Evolutionary conservation across 2,329 filamentous ascomycete genomes (phyloP).

Genomic region (Xylariaceae sp.): DNA sequence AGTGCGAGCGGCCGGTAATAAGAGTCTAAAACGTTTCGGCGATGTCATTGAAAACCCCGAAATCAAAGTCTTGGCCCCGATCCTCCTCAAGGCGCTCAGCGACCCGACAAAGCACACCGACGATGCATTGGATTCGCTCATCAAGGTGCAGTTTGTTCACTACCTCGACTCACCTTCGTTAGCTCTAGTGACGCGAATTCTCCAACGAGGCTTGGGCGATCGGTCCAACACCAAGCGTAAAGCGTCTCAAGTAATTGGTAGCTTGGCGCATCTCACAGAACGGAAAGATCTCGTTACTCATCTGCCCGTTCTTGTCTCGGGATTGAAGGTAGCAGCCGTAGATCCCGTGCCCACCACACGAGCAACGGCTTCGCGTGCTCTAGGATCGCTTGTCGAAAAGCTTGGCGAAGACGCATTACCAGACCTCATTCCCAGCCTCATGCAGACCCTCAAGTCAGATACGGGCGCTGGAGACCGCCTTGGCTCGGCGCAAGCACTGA

Average conservation of each 20-base stretch:
- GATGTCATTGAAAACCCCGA: conserved; percentile 98
- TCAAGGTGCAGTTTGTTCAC: conserved; percentile 97
- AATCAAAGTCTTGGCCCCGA: conserved; percentile 85
- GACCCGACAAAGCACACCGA: conserved; percentile 97
- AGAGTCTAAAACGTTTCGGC: conserved; percentile 94
- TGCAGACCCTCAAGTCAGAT: conserved; percentile 96
- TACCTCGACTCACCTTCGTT: conserved; percentile 97
- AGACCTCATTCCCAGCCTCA: conserved; percentile 94
- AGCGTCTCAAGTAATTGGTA: conserved; percentile 95
- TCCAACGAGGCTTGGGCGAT: conserved; percentile 87
- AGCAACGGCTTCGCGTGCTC: conserved; percentile 90
- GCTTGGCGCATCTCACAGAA: conserved; percentile 92
- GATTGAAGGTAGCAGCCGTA: conserved; percentile 81
- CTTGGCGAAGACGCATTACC: conserved; percentile 94
- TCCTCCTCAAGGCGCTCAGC: conserved; percentile 91
- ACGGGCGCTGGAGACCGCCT: conserved; percentile 93
- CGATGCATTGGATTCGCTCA: conserved; percentile 84
- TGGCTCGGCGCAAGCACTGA: conserved; percentile 92
- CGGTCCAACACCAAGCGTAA: conserved; percentile 95
- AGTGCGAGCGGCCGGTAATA: conserved; percentile 84
- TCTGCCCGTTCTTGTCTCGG: conserved; percentile 85
- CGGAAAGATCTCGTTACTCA: conserved; percentile 90
- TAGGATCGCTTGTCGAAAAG: conserved; percentile 97
- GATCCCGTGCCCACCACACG: conserved; percentile 95
- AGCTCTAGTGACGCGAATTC: conserved; percentile 88